These are phyloP conservation scores for Tylopilus sp. DNA, from an alignment of 768 basidiomycete species.

Conservation along the genomic window DNA sequence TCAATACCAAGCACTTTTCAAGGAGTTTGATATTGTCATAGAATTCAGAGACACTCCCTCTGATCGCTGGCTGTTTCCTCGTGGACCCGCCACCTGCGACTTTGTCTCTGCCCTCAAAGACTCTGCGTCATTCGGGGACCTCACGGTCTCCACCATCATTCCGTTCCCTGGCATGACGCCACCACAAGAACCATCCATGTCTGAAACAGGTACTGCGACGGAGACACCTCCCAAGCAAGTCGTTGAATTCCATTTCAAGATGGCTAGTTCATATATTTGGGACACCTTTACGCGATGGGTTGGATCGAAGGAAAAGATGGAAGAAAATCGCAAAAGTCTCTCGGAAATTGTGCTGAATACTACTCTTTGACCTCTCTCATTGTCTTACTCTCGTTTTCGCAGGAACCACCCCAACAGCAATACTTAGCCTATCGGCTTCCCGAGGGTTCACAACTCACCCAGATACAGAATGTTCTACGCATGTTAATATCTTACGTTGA, in stretches of 20 bases:
- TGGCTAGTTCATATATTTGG: conserved; percentile 48
- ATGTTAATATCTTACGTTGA: background rate
- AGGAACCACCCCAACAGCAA: conserved; percentile 43
- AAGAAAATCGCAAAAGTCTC: conserved; percentile 45
- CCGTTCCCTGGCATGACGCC: conserved; percentile 37
- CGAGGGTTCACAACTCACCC: conserved; percentile 51
- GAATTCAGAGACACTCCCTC: conserved; percentile 62
- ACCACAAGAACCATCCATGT: conserved; percentile 7
- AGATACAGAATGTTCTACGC: conserved; percentile 59
- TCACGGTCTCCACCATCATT: conserved; percentile 43
- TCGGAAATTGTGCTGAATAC: conserved; percentile 40
- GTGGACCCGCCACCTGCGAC: conserved; percentile 52
- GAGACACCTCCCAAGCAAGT: conserved; percentile 29
- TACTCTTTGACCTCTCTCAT: background rate
- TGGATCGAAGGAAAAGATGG: conserved; percentile 52
- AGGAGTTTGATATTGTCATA: conserved; percentile 69
- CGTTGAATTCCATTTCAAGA: conserved; percentile 47
- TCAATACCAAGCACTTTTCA: conserved; percentile 34
- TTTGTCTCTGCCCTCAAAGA: conserved; percentile 23
- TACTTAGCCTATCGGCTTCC: conserved; percentile 59
- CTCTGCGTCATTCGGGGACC: conserved; percentile 24
- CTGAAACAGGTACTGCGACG: conserved; percentile 8
- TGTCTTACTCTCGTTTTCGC: conserved; percentile 1
- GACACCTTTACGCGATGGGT: conserved; percentile 61
- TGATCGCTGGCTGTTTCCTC: conserved; percentile 69